Conservation (phyloP, 2,329 filamentous ascomycete species). For the Cytospora leucostoma region DNA sequence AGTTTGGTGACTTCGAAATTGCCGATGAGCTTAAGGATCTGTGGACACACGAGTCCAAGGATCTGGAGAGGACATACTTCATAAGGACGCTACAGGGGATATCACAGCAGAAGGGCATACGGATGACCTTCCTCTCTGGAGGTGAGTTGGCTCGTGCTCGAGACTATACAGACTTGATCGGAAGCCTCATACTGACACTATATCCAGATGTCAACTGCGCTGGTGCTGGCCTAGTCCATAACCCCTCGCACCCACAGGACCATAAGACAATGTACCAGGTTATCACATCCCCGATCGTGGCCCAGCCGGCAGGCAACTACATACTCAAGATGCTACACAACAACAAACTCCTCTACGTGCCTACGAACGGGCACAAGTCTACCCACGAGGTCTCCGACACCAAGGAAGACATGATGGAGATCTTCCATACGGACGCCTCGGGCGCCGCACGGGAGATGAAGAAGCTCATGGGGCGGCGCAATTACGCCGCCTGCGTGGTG, state of each 20-base stretch:
- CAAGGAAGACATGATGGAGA: slow-evolving; percentile 99
- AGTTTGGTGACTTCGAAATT: slow-evolving; percentile 94
- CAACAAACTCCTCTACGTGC: slow-evolving; percentile 89
- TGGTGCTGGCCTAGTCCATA: slow-evolving; percentile 90
- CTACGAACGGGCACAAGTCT: slow-evolving; percentile 78
- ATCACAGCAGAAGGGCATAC: slow-evolving; percentile 88
- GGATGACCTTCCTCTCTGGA: slow-evolving; percentile 96
- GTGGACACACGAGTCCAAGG: slow-evolving; percentile 98
- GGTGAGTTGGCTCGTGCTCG: slow-evolving; percentile 48
- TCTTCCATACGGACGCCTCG: slow-evolving; percentile 91
- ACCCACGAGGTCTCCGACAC: slow-evolving; percentile 80
- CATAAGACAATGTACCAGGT: slow-evolving; percentile 99
- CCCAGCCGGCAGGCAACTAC: slow-evolving; percentile 80
- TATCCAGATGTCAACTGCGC: slow-evolving; percentile 76
- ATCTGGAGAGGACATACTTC: slow-evolving; percentile 93
- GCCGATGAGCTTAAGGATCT: slow-evolving; percentile 93
- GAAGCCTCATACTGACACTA: slow-evolving; percentile 22
- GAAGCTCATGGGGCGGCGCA: slow-evolving; percentile 89
- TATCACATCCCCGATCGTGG: slow-evolving; percentile 90
- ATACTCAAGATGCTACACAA: slow-evolving; percentile 94
- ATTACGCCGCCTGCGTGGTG: slow-evolving; percentile 91
- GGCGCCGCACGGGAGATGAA: slow-evolving; percentile 82
- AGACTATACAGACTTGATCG: neutral
- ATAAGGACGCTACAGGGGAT: slow-evolving; percentile 96
- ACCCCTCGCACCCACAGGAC: slow-evolving; percentile 85